Conservation (phyloP, 176 grass and related monocot genomes). For the Eleusine coracana region DNA sequence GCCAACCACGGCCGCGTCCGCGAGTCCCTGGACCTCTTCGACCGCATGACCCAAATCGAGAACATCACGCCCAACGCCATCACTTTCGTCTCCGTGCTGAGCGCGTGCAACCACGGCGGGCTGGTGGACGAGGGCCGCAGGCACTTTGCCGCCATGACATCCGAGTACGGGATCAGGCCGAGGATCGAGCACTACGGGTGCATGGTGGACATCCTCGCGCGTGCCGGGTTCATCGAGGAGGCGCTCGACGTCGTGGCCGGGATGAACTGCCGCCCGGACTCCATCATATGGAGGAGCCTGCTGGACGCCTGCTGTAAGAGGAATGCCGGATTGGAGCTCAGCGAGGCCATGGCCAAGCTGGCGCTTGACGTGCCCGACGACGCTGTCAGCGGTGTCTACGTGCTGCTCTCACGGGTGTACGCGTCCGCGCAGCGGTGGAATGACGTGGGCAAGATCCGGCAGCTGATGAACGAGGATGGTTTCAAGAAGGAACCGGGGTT, state of each 20-base stretch:
- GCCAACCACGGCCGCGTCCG: constrained; percentile 66
- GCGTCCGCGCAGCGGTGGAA: constrained; percentile 79
- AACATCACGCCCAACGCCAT: constrained; percentile 60
- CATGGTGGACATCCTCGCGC: constrained; percentile 84
- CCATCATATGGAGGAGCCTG: constrained; percentile 87
- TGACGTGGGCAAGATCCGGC: constrained; percentile 68
- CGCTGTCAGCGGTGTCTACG: constrained; percentile 64
- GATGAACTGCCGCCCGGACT: constrained; percentile 71
- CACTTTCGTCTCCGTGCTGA: constrained; percentile 70
- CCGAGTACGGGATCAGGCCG: constrained; percentile 48
- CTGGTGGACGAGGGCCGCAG: constrained; percentile 60
- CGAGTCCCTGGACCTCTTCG: constrained; percentile 55
- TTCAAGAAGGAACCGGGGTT: constrained; percentile 79
- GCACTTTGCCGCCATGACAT: constrained; percentile 64
- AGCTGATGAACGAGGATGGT: constrained; percentile 64
- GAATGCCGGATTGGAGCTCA: constrained; percentile 61
- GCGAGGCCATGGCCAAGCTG: constrained; percentile 66
- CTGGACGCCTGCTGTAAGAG: constrained; percentile 72
- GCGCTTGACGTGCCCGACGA: constrained; percentile 72
- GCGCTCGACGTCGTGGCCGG: constrained; percentile 61
- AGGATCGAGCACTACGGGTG: constrained; percentile 89
- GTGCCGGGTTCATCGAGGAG: constrained; percentile 72
- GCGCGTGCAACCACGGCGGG: constrained; percentile 77
- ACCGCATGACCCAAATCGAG: constrained; percentile 41
- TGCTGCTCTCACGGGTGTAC: constrained; percentile 80